A percentile compares a stretch with the other conserved stretches of the same genome.
These are phyloP conservation scores for Sindora glabra DNA, from an alignment of 306 rosid species.

Conservation along the genomic window DNA sequence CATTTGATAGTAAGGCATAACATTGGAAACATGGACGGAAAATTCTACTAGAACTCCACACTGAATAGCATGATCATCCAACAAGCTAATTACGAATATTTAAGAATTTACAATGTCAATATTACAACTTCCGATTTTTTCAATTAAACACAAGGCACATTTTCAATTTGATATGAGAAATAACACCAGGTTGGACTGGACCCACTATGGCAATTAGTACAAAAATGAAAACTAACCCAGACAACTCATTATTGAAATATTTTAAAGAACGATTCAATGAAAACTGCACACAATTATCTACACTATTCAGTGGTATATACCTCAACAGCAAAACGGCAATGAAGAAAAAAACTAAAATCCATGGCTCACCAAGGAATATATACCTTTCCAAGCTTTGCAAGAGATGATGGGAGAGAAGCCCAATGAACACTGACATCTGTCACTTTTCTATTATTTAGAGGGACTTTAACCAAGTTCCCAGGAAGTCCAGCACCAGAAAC, in stretches of 20 bases:
- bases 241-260: background rate
- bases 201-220: too few relatives aligned
- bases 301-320: background rate
- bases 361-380: slow-evolving; percentile 9
- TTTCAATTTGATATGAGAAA: too few relatives aligned
- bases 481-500: slow-evolving; percentile 44
- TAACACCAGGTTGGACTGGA: too few relatives aligned
- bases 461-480: slow-evolving; percentile 67
- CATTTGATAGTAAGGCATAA: too few relatives aligned
- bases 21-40: too few relatives aligned
- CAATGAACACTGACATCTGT: slow-evolving; percentile 69
- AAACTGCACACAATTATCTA: background rate
- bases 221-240: background rate
- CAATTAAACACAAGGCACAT: too few relatives aligned
- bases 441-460: slow-evolving; percentile 55
- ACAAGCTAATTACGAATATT: too few relatives aligned
- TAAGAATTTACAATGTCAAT: too few relatives aligned
- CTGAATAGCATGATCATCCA: too few relatives aligned
- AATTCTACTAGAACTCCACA: too few relatives aligned
- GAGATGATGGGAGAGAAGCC: slow-evolving; percentile 78
- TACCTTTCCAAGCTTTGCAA: slow-evolving; percentile 97
- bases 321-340: background rate
- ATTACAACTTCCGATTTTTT: too few relatives aligned
- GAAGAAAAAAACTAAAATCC: background rate
- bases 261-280: background rate